Percentiles rank a stretch among this genome's conserved stretches.
Conservation (phyloP, 2,329 filamentous ascomycete species). For the Fusarium heterosporum region DNA sequence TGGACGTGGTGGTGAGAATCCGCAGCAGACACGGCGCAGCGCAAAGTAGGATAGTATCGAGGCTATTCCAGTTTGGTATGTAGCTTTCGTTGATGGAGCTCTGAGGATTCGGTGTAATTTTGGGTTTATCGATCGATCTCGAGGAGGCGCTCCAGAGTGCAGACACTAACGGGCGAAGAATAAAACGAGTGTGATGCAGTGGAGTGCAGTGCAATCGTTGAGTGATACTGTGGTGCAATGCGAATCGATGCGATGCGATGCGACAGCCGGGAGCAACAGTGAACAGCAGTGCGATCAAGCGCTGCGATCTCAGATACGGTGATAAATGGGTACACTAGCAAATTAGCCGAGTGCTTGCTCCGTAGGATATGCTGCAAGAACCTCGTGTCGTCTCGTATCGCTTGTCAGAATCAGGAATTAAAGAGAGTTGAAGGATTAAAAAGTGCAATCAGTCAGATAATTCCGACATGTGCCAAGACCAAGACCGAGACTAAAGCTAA, state of each 20-base stretch:
- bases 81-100: slow-evolving; percentile 22
- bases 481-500: background rate
- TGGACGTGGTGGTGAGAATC: slow-evolving; percentile 29
- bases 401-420: background rate
- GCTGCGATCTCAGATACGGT: slow-evolving; percentile 22
- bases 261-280: slow-evolving; percentile 32
- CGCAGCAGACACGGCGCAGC: slow-evolving; percentile 29
- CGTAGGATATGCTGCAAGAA: background rate
- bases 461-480: background rate
- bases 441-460: slow-evolving; percentile 14
- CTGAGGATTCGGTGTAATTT: slow-evolving; percentile 25
- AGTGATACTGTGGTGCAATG: slow-evolving; percentile 2
- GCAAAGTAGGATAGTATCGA: slow-evolving; percentile 19
- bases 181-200: slow-evolving; percentile 3
- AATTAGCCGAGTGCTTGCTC: slow-evolving; percentile 20
- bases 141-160: background rate
- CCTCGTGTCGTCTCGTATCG: slow-evolving; percentile 14
- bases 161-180: background rate
- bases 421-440: slow-evolving; percentile 6
- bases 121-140: background rate
- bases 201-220: slow-evolving; percentile 7
- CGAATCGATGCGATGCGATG: slow-evolving; percentile 9
- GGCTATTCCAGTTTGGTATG: slow-evolving; percentile 25
- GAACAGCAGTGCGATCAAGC: slow-evolving; percentile 27
- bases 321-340: slow-evolving; percentile 9